Conservation (phyloP, 2,329 filamentous ascomycete species). For the Didymellaceae sp. region DNA sequence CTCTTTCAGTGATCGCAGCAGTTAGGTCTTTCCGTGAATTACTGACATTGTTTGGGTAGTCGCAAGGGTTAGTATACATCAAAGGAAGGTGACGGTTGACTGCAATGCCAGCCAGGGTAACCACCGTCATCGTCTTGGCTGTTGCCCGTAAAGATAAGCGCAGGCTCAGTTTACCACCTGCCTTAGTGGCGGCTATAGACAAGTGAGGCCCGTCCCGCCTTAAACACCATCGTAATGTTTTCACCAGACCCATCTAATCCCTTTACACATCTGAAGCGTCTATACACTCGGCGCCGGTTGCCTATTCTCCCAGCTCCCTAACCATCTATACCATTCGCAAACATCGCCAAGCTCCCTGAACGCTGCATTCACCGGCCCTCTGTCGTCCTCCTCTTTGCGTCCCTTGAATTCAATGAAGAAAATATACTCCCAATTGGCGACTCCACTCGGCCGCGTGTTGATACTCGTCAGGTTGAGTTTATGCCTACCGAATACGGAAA, state of each 20-base stretch:
- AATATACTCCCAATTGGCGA: constrained; percentile 83
- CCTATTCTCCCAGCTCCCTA: constrained; percentile 66
- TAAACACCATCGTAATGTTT: too few relatives aligned
- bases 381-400: constrained; percentile 63
- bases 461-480: constrained; percentile 88
- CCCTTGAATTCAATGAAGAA: constrained; percentile 93
- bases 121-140: too few relatives aligned
- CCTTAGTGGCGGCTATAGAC: too few relatives aligned
- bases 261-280: not conserved
- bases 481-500: constrained; percentile 77
- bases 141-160: too few relatives aligned
- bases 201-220: too few relatives aligned
- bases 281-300: not conserved
- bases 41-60: too few relatives aligned
- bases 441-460: constrained; percentile 80
- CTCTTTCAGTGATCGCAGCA: too few relatives aligned
- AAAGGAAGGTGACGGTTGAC: too few relatives aligned
- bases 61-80: too few relatives aligned
- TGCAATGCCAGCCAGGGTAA: too few relatives aligned
- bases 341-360: constrained; percentile 64
- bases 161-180: too few relatives aligned
- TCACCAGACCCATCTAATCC: not conserved
- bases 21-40: too few relatives aligned
- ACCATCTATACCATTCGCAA: constrained; percentile 70
- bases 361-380: constrained; percentile 65